Evolutionary conservation across 208 protist genomes (phyloP), one percentile per base, ranked within the genome.

Genomic region (Balamuthia mandrillaris): DNA sequence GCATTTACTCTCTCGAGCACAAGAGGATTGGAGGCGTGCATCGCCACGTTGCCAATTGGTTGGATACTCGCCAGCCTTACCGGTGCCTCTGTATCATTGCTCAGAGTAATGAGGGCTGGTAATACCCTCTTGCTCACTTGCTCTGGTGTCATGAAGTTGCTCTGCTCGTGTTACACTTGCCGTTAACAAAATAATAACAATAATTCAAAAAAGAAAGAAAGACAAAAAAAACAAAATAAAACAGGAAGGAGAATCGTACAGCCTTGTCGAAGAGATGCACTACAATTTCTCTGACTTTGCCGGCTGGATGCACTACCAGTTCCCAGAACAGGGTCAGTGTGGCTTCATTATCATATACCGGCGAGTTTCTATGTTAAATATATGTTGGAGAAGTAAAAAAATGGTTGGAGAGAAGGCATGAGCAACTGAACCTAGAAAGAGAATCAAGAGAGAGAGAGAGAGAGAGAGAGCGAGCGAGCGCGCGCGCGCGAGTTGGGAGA

Each of bases 1-100:
- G 54, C 77, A 44, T 83, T 83, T 24, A 83, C 41, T n/a, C 77
- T 10, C 33, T 83, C 77, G 21, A 83, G 39, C 33, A 83, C 12
- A 31, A 81, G 33, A 27, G 65, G 21, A 35, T 82, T 82, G 35
- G 60, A 47, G 12, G 75, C 24, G 52, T 51, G 60, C 12, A 82
- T 82, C 2, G 75, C 52, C 24, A 82, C 16, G 31, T 63, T 12
- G 7, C 51, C 75, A 24, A 65, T 66, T 7, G 75, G 75, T 42
- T 27, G 5, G 5, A 82, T 24, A 2, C 39, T 42, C 1, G 72
- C 72, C 16, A n/a, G 29, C 16, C 72, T 27, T 10, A 81, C 72
- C 27, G 72, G 41, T 0, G 72, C 29, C 72, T 82, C 75, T 0
- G 65, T 82, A 41, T 82, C 75, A 35, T 82, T 82, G 49, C 75